phyloP scores from a whole-genome alignment of 1,284 basidiomycete genomes.

The Rhodotorula mucilaginosa region DNA sequence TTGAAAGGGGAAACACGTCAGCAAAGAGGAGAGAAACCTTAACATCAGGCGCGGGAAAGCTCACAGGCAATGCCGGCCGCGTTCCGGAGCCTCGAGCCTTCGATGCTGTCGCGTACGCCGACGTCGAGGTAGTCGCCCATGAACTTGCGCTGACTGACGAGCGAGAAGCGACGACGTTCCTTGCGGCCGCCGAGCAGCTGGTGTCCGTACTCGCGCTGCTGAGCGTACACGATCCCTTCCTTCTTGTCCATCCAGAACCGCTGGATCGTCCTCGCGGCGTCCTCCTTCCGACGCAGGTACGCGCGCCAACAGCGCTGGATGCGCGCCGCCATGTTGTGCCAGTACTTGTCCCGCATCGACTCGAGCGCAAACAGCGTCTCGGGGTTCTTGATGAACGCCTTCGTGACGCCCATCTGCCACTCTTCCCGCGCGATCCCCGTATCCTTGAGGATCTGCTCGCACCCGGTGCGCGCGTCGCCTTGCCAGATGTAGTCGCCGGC shows the following conservation, averaged over 20 bases:
- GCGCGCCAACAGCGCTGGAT: constrained; percentile 97
- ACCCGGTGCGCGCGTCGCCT: constrained; percentile 85
- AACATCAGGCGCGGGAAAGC: constrained; percentile 45
- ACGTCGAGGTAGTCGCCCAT: constrained; percentile 96
- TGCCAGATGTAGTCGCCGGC: constrained; percentile 98
- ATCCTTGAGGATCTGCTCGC: constrained; percentile 87
- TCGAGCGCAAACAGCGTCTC: constrained; percentile 98
- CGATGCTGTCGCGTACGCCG: constrained; percentile 67
- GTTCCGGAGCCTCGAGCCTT: constrained; percentile 74
- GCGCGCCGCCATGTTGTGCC: constrained; percentile 98
- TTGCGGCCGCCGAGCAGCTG: constrained; percentile 86
- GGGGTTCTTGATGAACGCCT: constrained; percentile 99
- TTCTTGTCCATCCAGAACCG: constrained; percentile 99
- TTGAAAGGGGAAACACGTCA: neutral
- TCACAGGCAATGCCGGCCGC: constrained; percentile 72
- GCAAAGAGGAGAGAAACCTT: neutral
- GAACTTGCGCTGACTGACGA: constrained; percentile 91
- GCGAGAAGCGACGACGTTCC: constrained; percentile 87
- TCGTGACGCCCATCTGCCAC: constrained; percentile 99
- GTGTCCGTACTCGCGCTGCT: constrained; percentile 90
- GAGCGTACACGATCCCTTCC: constrained; percentile 81
- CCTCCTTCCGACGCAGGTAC: constrained; percentile 90
- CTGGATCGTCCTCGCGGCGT: constrained; percentile 92
- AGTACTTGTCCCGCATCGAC: constrained; percentile 97
- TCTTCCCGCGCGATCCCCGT: constrained; percentile 94